Evolutionary conservation across 768 basidiomycete genomes (phyloP), one percentile per base, ranked within the genome.

Genomic region (Bullera alba): DNA sequence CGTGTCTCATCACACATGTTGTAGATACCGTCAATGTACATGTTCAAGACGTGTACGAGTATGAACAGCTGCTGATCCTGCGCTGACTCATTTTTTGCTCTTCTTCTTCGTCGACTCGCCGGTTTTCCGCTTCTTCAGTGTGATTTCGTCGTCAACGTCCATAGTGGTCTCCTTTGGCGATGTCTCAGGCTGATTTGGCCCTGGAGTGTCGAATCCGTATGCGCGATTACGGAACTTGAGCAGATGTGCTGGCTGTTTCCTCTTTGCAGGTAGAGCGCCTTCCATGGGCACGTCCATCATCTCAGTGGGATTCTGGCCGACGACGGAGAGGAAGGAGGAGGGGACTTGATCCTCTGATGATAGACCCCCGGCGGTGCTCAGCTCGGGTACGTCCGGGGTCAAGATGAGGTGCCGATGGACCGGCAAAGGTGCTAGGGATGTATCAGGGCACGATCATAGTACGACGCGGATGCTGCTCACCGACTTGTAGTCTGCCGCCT

Each of bases 211-310:
- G 21, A 58, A 61, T 0, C 70, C 70, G 30, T 52, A 63, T 16
- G 64, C 64, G 14, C 54, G 42, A 51, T 72, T 72, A n/a, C 70
- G 58, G 51, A 67, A 70, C 48, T 72, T 72, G 22, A 72, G 34
- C 6, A 66, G 44, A 48, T 68, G 65, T 2, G 52, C 48, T 0
- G 68, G 70, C 35, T 69, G 70, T 16, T 41, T 30, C 35, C 70
- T 54, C 41, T 68, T 68, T 6, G 50, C 10, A 1, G 39, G 50
- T 16, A 29, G 43, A 10, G n/a, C n/a, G n/a, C n/a, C n/a, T n/a
- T n/a, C n/a, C n/a, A n/a, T n/a, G n/a, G n/a, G n/a, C n/a, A n/a
- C n/a, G n/a, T n/a, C n/a, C n/a, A n/a, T n/a, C n/a, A n/a, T n/a
- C n/a, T n/a, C n/a, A n/a, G n/a, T n/a, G n/a, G n/a, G n/a, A n/a